Percentiles rank a stretch among this genome's conserved stretches.
These are phyloP conservation scores for Zhuliangozyma blackwelliae DNA, from an alignment of 1,139 yeast species.

Conservation along the genomic window DNA sequence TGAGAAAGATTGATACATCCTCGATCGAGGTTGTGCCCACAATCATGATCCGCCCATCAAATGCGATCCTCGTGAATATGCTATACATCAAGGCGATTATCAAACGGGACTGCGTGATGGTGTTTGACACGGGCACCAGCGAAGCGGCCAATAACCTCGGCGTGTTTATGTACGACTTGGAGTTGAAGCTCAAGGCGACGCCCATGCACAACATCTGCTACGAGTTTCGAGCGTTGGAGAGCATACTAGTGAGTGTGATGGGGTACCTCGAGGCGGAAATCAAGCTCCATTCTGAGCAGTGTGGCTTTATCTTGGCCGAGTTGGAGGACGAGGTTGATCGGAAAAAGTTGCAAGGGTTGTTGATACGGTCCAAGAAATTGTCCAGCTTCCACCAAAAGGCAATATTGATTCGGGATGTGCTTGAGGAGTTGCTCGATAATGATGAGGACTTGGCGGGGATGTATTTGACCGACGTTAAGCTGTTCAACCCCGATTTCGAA, in stretches of 20 bases:
- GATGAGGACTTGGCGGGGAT: slow-evolving; percentile 88
- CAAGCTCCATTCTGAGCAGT: slow-evolving; percentile 65
- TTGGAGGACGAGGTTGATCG: slow-evolving; percentile 84
- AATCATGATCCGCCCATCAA: slow-evolving; percentile 66
- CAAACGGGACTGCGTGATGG: slow-evolving; percentile 72
- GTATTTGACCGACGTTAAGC: slow-evolving; percentile 55
- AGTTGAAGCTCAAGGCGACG: slow-evolving; percentile 62
- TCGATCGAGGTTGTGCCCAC: slow-evolving; percentile 87
- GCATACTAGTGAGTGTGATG: slow-evolving; percentile 79
- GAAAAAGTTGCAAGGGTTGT: slow-evolving; percentile 70
- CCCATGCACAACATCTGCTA: slow-evolving; percentile 37
- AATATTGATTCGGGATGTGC: slow-evolving; percentile 71
- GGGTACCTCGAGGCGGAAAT: slow-evolving; percentile 83
- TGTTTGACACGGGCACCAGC: slow-evolving; percentile 70
- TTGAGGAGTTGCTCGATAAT: slow-evolving; percentile 81
- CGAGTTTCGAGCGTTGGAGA: slow-evolving; percentile 87
- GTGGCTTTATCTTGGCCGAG: slow-evolving; percentile 76
- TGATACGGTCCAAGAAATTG: slow-evolving; percentile 76
- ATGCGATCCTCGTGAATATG: slow-evolving; percentile 74
- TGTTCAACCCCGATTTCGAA: slow-evolving; percentile 20
- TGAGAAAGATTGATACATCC: slow-evolving; percentile 84
- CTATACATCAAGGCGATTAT: slow-evolving; percentile 85
- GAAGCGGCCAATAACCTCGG: slow-evolving; percentile 60
- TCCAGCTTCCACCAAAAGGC: slow-evolving; percentile 84
- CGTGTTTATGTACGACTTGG: slow-evolving; percentile 81